Base-by-base conservation (phyloP, 108 stramenopile species). In the Asterionellopsis glacialis region DNA sequence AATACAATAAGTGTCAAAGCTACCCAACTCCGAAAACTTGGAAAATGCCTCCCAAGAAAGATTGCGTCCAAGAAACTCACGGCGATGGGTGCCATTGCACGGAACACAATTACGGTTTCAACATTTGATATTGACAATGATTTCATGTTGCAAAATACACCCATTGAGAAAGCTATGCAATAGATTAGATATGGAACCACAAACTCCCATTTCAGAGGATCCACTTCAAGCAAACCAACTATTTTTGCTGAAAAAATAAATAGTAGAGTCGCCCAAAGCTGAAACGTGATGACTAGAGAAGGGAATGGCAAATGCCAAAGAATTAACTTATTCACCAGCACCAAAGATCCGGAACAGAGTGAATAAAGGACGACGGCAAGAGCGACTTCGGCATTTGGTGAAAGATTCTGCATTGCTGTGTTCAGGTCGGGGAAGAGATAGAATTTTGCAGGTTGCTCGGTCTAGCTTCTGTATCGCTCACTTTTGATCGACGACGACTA, bases 101-200 rank as follows among this genome's bases (percentile, higher is more conserved):
- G 77, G 59, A 95, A 93, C 13, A 94, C 91, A 63, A 97, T 95
- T 47, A 97, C 83, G 0, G 96, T 97, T 57, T 97, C 96, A 11
- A 97, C 96, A 59, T 95, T 95, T 22, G 89, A 81, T 18, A 72
- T 33, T 14, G 60, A 66, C 21, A 97, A 68, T 22, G 83, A 79
- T 56, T 87, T 81, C 91, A 91, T 91, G 62, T 93, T 93, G 69
- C 84, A 79, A 59, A 70, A 88, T 0, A 94, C 88, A 9, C 92
- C 88, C 15, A 78, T 26, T 24, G 88, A 79, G 72, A 95, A 94
- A 38, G 82, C 82, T 15, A 94, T 67, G 18, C 84, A 87, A 63
- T 92, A 91, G 1, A 74, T 55, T 24, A 88, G 52, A 55, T 95
- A 94, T 21, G 92, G 87, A 51, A 77, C 71, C 49, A 93, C 83